phyloP scores from a whole-genome alignment of 768 basidiomycete species.

The Tulasnella sp. region DNA sequence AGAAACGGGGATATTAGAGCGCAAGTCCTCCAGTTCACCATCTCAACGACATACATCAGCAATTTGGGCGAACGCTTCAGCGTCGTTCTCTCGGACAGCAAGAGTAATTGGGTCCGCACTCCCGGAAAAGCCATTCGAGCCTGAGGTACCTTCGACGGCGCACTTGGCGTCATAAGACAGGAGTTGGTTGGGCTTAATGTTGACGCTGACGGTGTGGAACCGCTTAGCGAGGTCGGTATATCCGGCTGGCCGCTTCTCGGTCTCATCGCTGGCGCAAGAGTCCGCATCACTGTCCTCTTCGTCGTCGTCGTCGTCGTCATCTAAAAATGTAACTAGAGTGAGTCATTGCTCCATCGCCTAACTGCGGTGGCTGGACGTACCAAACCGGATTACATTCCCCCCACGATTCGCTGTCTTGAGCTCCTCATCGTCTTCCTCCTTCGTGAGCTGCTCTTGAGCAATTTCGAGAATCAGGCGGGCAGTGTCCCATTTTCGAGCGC shows the following conservation, averaged over 20 bases:
- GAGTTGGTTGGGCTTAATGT: neutral
- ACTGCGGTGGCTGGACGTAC: neutral
- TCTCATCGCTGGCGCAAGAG: slow-evolving; percentile 20
- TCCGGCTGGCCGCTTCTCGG: slow-evolving; percentile 39
- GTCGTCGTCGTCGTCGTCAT: slow-evolving; percentile 36
- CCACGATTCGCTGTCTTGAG: neutral
- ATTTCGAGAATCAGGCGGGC: slow-evolving; percentile 58
- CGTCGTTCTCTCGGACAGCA: neutral
- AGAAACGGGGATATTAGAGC: slow-evolving; percentile 30
- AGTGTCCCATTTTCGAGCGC: slow-evolving; percentile 53
- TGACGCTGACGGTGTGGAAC: slow-evolving; percentile 42
- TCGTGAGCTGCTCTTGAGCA: slow-evolving; percentile 50
- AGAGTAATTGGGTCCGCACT: neutral
- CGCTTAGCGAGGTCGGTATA: slow-evolving; percentile 55
- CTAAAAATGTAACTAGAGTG: neutral
- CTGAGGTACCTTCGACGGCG: neutral
- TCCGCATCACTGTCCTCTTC: slow-evolving; percentile 46
- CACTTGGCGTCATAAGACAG: neutral
- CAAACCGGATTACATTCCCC: neutral
- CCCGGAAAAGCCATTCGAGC: neutral
- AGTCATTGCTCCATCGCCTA: neutral
- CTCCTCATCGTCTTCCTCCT: slow-evolving; percentile 37
- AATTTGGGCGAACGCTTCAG: slow-evolving; percentile 11
- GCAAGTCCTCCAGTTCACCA: neutral
- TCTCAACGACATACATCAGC: neutral